Base-by-base conservation (phyloP, 78 protist genomes). In the Dictyostelium purpureum region DNA sequence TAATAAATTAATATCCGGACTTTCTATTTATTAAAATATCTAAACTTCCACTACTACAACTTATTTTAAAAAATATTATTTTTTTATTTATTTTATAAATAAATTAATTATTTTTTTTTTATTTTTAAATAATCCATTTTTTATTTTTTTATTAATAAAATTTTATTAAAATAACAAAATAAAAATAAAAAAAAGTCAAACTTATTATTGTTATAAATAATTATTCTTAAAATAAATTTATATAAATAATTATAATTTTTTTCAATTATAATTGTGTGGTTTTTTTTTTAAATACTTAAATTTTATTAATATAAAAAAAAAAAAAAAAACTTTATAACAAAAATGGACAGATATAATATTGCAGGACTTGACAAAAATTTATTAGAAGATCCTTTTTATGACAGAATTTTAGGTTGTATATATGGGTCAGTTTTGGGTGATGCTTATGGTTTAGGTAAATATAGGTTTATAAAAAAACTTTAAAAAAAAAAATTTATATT, bases 391-490 rank as follows among this genome's bases (percentile, higher is more conserved):
- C 94, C 88, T 26, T 56, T 78, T 47, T 78, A 24, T 40, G 94
- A 89, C 79, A 73, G 85, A 26, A 31, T 89, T 45, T 51, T 89
- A 21, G 94, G 94, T 33, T 66, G 80, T 26, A 76, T 89, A 21
- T 89, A 89, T 78, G 94, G 94, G 5, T 80, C 88, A 21, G 94
- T 80, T 51, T 69, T 89, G 42, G 94, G 94, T 37, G 94, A 89
- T 89, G 94, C 94, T 10, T 79, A 57, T 76, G 94, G 94, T 65
- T 28, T 89, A 65, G 47, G 94, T 89, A 76, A 47, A 77, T 12
- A 49, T 10, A 31, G 2, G 18, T 28, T 11, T 2, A 63, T 24
- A 63, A 33, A 63, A 63, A 63, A 33, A 57, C 7, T n/a, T n/a
- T n/a, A 26, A 57, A 26, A 57, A 26, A 19, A 67, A 57, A 37